Evolutionary conservation across 768 basidiomycete genomes (phyloP), one percentile per base, ranked within the genome.

Genomic region (Phylloporus sp.): DNA sequence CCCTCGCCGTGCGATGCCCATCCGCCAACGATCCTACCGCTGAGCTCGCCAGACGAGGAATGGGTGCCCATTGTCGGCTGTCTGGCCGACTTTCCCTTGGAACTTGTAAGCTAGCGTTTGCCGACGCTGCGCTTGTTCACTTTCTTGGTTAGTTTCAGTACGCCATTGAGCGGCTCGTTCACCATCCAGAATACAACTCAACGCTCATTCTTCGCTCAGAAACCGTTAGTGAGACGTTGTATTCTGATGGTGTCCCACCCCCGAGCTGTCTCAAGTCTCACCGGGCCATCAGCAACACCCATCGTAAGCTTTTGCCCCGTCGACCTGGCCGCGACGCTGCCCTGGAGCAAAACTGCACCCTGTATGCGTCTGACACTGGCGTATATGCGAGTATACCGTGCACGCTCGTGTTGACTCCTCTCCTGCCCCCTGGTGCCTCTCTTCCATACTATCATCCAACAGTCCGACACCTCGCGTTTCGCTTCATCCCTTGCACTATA

Each of bases 171-270:
- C 86, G 91, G 55, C 73, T 95, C 16, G 74, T 93, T 7, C 79
- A 88, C 32, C 92, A 95, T 63, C 95, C 95, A 6, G 95, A 97
- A 63, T 91, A 91, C 66, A 95, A 95, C 63, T 92, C 91, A 0
- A 88, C 90, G 0, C 78, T 95, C 24, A 95, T 97, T 50, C 73
- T 97, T 16, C 82, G 95, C 2, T 88, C 93, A 0, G 90, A 95
- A 34, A 79, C 78, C 4, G 44, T 88, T 32, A 42, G 38, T n/a
- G 60, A 66, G 34, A 57, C 53, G 2, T 22, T 4, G 12, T 38
- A 48, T 23, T 63, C 68, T 35, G 64, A 71, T 18, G 63, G 66
- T 22, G 18, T n/a, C 28, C 8, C 15, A 2, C 15, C 23, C 6
- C 15, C 32, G 23, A 24, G 29, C 43, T 18, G 43, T 44, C 55